Base-by-base conservation (phyloP, 805 yeast species). In the Starmerella cellae region DNA sequence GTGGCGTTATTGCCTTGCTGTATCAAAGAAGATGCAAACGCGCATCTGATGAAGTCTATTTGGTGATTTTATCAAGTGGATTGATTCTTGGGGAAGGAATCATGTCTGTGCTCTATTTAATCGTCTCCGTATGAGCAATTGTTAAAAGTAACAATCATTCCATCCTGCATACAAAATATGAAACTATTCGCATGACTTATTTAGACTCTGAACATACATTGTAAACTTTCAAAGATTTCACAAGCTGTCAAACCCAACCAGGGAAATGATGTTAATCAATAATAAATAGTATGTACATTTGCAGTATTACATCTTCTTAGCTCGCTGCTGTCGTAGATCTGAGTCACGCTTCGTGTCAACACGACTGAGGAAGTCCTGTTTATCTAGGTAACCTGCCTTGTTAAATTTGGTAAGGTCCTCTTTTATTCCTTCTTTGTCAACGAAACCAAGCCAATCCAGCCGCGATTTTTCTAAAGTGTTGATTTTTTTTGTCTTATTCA, bases 401-500 rank as follows among this genome's bases (percentile, higher is more conserved):
- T 85, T 87, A 56, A 79, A 80, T 43, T 73, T 70, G 37, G 69
- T 71, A 56, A 91, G 71, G 48, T 91, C 98, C 50, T 83, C 95
- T 40, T 73, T 69, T 37, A 91, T 77, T 43, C 85, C 85, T 49
- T 78, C 77, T 50, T 80, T 71, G 61, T 88, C 96, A 24, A 91
- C 95, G 62, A 82, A 85, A 37, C 82, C 75, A 1, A 94, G 93
- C 94, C 97, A 91, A 61, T 91, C 98, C 39, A 91, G 67, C 48
- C 94, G 68, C 1, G 94, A 82, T 61, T 91, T 91, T 58, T 91
- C 97, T 49, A 91, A 65, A 0, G 98, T 91, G 20, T 94, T 82
- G 47, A 91, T 67, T 58, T 84, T 88, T 26, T 82, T 75, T 51
- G 80, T 77, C 49, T 79, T 74, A 2, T 81, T 68, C 10, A 77